Evolutionary conservation across 257 asterid species (phyloP).

Genomic region (Nicotiana benthamiana): DNA sequence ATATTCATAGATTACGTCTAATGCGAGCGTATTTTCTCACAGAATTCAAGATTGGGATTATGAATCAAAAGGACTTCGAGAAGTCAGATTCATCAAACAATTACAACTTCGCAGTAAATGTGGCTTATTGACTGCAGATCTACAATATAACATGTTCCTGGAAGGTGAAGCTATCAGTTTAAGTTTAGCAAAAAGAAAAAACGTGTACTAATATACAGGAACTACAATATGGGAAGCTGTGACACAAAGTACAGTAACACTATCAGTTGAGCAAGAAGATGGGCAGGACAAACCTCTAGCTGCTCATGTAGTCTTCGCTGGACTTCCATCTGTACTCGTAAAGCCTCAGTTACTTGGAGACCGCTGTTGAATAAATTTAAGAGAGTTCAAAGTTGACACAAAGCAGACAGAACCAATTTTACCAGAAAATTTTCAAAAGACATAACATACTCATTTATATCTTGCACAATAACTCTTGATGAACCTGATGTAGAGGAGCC

Average conservation of each 20-base stretch:
- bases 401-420: neutral
- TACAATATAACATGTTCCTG: neutral
- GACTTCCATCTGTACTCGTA: slow-evolving; percentile 95
- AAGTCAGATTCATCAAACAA: neutral
- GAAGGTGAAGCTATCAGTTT: neutral
- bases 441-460: slow-evolving; percentile 51
- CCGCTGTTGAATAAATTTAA: slow-evolving; percentile 43
- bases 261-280: neutral
- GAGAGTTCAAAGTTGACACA: neutral
- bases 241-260: neutral
- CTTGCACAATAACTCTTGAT: slow-evolving; percentile 57
- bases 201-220: neutral
- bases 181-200: neutral
- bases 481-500: slow-evolving; percentile 74
- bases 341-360: slow-evolving; percentile 81
- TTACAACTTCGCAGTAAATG: neutral
- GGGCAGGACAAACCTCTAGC: slow-evolving; percentile 52
- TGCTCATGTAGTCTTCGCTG: slow-evolving; percentile 80
- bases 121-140: neutral
- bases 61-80: neutral
- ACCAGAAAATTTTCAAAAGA: neutral
- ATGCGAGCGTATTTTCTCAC: neutral
- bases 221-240: neutral
- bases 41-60: neutral
- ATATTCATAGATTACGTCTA: neutral